Evolutionary conservation across 495 filamentous ascomycete species (phyloP).

Genomic region (Aspergillus conjunctus): DNA sequence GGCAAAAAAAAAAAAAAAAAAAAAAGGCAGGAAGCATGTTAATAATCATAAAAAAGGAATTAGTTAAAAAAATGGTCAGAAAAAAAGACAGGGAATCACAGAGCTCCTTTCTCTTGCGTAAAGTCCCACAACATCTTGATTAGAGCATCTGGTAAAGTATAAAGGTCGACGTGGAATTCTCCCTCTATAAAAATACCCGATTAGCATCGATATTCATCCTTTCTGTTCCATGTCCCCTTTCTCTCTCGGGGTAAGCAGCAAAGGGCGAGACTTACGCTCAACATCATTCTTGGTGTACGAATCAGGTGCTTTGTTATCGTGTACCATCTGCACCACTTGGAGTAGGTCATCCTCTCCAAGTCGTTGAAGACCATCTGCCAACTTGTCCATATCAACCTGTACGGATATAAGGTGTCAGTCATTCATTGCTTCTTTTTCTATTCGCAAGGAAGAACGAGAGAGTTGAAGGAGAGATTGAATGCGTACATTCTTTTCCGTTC

Average conservation of each 20-base stretch:
- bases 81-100: conserved; percentile 28
- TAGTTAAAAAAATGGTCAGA: neutral
- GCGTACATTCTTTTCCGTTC: conserved; percentile 65
- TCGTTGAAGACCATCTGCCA: conserved; percentile 88
- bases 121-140: conserved; percentile 95
- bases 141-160: conserved; percentile 80
- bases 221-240: neutral
- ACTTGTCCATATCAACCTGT: conserved; percentile 88
- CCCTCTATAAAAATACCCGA: conserved; percentile 62
- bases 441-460: too few species aligned
- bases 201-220: neutral
- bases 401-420: neutral
- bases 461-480: neutral
- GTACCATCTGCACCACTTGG: conserved; percentile 94
- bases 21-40: neutral
- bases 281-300: conserved; percentile 98
- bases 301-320: conserved; percentile 88
- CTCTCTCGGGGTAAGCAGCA: neutral
- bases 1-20: neutral
- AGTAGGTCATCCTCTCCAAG: conserved; percentile 87
- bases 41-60: neutral
- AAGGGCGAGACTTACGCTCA: conserved; percentile 65
- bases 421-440: too few species aligned
- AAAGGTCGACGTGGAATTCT: conserved; percentile 98
- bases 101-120: conserved; percentile 50